Evolutionary conservation across 1,284 basidiomycete genomes (phyloP), one percentile per base, ranked within the genome.

Genomic region (Bondarzewia mesenterica): DNA sequence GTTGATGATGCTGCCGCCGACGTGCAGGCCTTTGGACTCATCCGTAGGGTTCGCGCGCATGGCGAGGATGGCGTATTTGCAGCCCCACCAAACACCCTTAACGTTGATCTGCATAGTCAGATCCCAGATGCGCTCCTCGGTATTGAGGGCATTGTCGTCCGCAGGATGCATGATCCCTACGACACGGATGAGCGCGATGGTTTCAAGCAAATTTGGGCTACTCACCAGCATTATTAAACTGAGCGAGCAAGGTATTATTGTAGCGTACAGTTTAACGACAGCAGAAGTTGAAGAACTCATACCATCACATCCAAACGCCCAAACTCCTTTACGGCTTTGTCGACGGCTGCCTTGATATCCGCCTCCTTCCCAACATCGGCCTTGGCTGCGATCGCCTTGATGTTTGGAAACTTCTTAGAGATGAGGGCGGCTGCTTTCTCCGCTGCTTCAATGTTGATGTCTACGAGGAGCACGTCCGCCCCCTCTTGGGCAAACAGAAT

Each of bases 11-110:
- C 88, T 92, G 51, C 94, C 94, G 48, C 93, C 93, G 18, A 72
- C 70, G 58, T 80, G 83, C 15, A 96, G 77, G 5, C 88, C 88
- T 66, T 87, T 92, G 49, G 76, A 68, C 54, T 78, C 78, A 54
- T 96, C 93, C 39, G 79, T 78, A 12, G 89, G 80, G 69, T 97
- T 97, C 55, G 90, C 71, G 54, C 91, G 83, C 94, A 98, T 98
- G 21, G 94, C 95, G 48, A 86, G 73, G 62, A 98, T 93, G 6
- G 93, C 94, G 63, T 98, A 86, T 69, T 97, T 96, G 77, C 89
- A 94, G 41, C 95, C 94, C 83, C 87, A 98, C 94, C 94, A 97
- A 51, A 97, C 95, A 48, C 94, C 94, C 69, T 98, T 98, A 64
- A 95, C 81, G 66, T 98, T 98, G 72, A 97, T 87, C 53, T 81